Percentiles rank a stretch among this genome's conserved stretches.
These are phyloP conservation scores for Carex scoparia DNA, from an alignment of 176 grass and related monocot genomes.

Conservation along the genomic window DNA sequence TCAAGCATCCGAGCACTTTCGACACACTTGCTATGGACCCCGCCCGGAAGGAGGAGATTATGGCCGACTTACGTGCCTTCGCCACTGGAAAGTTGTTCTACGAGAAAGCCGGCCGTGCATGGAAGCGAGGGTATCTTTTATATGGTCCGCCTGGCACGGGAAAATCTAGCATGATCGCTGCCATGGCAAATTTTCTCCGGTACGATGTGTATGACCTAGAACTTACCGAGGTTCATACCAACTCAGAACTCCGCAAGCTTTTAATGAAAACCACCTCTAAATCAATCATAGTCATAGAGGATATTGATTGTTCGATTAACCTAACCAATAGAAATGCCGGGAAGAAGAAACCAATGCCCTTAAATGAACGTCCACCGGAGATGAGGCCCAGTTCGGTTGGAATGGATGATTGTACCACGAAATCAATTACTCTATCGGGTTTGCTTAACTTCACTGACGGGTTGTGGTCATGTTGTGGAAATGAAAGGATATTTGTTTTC, in stretches of 20 bases:
- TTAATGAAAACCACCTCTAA: slow-evolving; percentile 85
- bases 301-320: slow-evolving; percentile 90
- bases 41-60: slow-evolving; percentile 44
- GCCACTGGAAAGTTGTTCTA: slow-evolving; percentile 53
- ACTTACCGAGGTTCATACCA: slow-evolving; percentile 73
- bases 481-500: slow-evolving; percentile 89
- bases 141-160: slow-evolving; percentile 72
- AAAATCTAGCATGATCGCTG: slow-evolving; percentile 93
- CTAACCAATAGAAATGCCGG: slow-evolving; percentile 38
- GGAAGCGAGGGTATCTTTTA: slow-evolving; percentile 78
- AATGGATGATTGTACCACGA: not conserved
- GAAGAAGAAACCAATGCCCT: not conserved
- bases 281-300: slow-evolving; percentile 93
- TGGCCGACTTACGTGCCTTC: slow-evolving; percentile 68
- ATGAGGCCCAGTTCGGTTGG: not conserved
- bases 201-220: slow-evolving; percentile 91
- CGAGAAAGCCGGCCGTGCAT: slow-evolving; percentile 62
- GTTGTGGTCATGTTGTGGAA: slow-evolving; percentile 86
- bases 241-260: slow-evolving; percentile 83
- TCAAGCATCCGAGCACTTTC: slow-evolving; percentile 93
- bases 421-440: slow-evolving; percentile 48
- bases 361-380: not conserved
- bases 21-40: slow-evolving; percentile 92
- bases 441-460: slow-evolving; percentile 92
- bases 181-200: slow-evolving; percentile 72